phyloP scores from a whole-genome alignment of 2,329 filamentous ascomycete genomes.

The Stachybotrys chartarum region DNA sequence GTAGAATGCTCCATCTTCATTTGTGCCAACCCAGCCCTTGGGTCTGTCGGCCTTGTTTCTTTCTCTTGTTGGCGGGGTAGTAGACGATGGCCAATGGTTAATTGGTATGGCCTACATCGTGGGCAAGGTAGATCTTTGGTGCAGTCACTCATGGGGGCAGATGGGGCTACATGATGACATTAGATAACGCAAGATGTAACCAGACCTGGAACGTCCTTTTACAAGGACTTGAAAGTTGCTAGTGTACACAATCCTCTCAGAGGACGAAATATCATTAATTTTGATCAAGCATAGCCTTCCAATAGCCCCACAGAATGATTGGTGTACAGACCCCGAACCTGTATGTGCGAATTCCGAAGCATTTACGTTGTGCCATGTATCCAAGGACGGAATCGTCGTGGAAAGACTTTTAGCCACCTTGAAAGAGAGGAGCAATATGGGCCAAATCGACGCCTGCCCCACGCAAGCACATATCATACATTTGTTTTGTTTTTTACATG shows the following conservation, averaged over 20 bases:
- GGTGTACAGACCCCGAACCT: not conserved
- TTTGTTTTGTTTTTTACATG: not conserved
- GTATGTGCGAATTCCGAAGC: not conserved
- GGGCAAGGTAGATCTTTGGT: too few species aligned
- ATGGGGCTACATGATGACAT: too few species aligned
- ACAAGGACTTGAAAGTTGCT: not conserved
- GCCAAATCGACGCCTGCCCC: not conserved
- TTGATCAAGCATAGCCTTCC: not conserved
- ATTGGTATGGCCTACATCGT: too few species aligned
- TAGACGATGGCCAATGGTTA: too few species aligned
- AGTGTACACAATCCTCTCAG: not conserved
- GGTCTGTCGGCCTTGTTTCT: not conserved
- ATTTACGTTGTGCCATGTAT: not conserved
- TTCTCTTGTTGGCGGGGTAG: not conserved
- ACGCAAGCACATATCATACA: not conserved
- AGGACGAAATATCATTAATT: not conserved
- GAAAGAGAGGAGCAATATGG: constrained; percentile 1
- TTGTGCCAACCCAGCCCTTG: not conserved
- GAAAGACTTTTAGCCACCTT: not conserved
- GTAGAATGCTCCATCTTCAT: not conserved
- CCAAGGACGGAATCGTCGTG: not conserved
- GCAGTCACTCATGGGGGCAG: too few species aligned
- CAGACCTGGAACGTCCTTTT: too few species aligned
- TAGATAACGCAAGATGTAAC: too few species aligned
- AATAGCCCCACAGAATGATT: not conserved